Evolutionary conservation across 768 basidiomycete genomes (phyloP).

Genomic region (Boletus pseudopeckii): DNA sequence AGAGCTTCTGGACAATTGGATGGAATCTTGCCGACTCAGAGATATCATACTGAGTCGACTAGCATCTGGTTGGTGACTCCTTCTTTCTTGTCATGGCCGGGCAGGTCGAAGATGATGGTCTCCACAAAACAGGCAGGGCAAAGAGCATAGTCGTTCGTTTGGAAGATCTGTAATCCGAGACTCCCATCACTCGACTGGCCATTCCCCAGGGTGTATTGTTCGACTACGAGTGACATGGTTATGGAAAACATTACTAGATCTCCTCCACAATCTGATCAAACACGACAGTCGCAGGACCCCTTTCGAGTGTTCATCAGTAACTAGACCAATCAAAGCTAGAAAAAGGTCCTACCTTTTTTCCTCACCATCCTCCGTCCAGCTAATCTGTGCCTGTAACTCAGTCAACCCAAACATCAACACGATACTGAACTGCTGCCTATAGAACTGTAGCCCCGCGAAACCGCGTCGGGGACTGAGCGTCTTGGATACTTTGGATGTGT

Average conservation of each 20-base stretch:
- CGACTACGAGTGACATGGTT: not conserved
- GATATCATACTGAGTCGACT: too few species aligned
- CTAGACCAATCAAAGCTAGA: not conserved
- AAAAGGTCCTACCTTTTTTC: slow-evolving; percentile 20
- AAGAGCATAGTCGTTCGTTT: not conserved
- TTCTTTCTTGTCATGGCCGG: too few species aligned
- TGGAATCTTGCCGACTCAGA: too few species aligned
- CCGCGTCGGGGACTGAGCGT: slow-evolving; percentile 30
- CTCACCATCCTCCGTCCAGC: slow-evolving; percentile 39
- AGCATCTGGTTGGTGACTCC: too few species aligned
- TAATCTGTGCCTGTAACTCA: slow-evolving; percentile 45
- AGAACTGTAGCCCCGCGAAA: slow-evolving; percentile 30
- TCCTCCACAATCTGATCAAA: slow-evolving; percentile 34
- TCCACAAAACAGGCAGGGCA: not conserved
- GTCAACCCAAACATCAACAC: slow-evolving; percentile 44
- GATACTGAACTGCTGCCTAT: slow-evolving; percentile 35
- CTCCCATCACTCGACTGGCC: not conserved
- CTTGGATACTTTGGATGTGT: slow-evolving; percentile 29
- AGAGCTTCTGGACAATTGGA: too few species aligned
- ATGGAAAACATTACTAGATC: slow-evolving; percentile 1
- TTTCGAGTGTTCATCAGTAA: slow-evolving; percentile 7
- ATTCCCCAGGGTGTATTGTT: not conserved
- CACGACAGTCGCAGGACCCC: slow-evolving; percentile 32
- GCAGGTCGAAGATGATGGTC: not conserved
- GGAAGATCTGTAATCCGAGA: not conserved